Conservation (phyloP, 2,329 filamentous ascomycete species). For the Ophiostoma himal-ulmi region DNA sequence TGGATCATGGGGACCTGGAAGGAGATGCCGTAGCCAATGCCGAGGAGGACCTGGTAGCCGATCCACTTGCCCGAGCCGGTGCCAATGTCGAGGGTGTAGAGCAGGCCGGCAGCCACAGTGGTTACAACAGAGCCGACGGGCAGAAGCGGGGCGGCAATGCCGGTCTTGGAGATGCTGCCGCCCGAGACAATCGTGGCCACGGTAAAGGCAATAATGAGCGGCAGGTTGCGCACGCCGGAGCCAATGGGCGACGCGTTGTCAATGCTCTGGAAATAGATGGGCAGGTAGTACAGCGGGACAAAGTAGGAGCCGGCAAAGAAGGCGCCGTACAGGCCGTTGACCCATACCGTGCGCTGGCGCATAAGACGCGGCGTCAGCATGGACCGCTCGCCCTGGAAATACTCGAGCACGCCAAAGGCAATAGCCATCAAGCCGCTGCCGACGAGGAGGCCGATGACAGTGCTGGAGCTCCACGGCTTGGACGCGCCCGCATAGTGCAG, state of each 20-base stretch:
- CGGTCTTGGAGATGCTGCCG: constrained; percentile 32
- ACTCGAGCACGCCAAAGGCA: constrained; percentile 33
- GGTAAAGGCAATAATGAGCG: constrained; percentile 37
- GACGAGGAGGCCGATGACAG: constrained; percentile 36
- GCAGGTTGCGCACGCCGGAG: constrained; percentile 38
- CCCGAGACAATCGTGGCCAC: constrained; percentile 35
- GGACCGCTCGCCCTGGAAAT: constrained; percentile 40
- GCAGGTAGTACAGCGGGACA: constrained; percentile 42
- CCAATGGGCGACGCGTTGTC: constrained; percentile 36
- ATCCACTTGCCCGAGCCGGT: constrained; percentile 38
- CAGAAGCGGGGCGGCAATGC: constrained; percentile 34
- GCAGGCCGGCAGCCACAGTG: constrained; percentile 35
- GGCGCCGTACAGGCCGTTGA: constrained; percentile 38
- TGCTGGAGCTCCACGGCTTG: constrained; percentile 34
- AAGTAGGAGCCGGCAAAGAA: constrained; percentile 42
- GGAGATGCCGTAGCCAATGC: constrained; percentile 41
- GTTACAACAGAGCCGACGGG: constrained; percentile 31
- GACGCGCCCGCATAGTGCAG: constrained; percentile 41
- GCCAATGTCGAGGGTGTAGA: constrained; percentile 36
- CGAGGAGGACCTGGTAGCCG: constrained; percentile 44
- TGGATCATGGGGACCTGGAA: constrained; percentile 43
- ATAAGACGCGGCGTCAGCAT: constrained; percentile 47
- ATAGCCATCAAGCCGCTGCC: constrained; percentile 28
- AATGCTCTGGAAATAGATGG: constrained; percentile 49
- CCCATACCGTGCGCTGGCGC: constrained; percentile 38